phyloP scores from a whole-genome alignment of 2,329 filamentous ascomycete species.

The Aspergillus glaucus region DNA sequence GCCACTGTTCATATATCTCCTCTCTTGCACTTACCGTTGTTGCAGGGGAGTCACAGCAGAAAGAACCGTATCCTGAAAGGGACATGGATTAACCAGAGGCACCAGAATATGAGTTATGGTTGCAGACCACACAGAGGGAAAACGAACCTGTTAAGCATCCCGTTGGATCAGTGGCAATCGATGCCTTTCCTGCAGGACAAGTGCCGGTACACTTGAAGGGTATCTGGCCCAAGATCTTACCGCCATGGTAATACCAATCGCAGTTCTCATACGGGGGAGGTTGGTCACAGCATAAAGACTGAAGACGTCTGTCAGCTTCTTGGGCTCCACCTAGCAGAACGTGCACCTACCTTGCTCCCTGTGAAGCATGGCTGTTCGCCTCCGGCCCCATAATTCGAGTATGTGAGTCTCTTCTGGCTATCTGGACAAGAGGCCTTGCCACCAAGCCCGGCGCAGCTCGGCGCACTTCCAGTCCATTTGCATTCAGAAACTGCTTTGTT shows the following conservation, averaged over 20 bases:
- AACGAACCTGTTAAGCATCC: not conserved
- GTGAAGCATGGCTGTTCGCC: not conserved
- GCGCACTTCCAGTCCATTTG: not conserved
- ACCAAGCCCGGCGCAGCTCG: not conserved
- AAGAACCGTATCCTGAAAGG: constrained; percentile 1
- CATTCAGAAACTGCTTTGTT: not conserved
- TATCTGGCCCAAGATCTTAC: not conserved
- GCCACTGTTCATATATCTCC: too few species aligned
- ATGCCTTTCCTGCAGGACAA: constrained; percentile 1
- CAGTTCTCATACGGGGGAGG: not conserved
- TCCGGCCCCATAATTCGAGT: constrained; percentile 1
- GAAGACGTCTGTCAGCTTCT: not conserved
- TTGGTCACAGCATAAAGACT: not conserved
- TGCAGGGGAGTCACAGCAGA: not conserved
- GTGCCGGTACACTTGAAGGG: not conserved
- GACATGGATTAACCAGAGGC: not conserved
- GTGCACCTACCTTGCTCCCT: not conserved
- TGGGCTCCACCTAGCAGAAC: not conserved
- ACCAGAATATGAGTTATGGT: not conserved
- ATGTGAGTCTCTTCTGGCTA: not conserved
- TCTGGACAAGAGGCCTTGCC: not conserved
- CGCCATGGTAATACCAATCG: not conserved
- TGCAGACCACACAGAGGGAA: not conserved
- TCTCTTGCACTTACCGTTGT: too few species aligned
- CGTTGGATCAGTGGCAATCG: not conserved